Conservation (phyloP, 352 stramenopile species). For the Elongisporangium anandrum region DNA sequence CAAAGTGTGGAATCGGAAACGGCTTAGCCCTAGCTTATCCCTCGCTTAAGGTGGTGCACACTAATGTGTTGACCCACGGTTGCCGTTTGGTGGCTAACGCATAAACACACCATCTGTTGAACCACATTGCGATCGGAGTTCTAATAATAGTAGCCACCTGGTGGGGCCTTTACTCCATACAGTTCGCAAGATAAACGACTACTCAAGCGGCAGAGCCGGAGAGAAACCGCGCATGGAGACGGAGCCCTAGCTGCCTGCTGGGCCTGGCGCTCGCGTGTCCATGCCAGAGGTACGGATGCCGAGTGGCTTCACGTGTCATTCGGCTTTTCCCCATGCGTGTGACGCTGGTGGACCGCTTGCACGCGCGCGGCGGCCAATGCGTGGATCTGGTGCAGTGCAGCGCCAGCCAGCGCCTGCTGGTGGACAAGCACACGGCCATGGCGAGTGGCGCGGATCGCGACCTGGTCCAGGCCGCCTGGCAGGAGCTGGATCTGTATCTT, state of each 20-base stretch:
- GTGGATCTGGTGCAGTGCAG: slow-evolving; percentile 53
- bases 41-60: no score
- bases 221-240: neutral
- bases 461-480: slow-evolving; percentile 31
- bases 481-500: slow-evolving; percentile 66
- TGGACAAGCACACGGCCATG: slow-evolving; percentile 65
- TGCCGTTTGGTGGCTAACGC: no score
- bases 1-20: no score
- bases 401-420: slow-evolving; percentile 14
- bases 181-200: neutral
- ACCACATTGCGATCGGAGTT: no score
- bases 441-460: slow-evolving; percentile 14
- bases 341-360: neutral
- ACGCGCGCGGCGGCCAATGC: slow-evolving; percentile 22
- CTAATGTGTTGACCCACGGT: no score
- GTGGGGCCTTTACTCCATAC: no score
- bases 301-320: neutral
- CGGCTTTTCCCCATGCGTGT: neutral
- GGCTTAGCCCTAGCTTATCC: no score
- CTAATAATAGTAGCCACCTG: no score
- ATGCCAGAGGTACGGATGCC: neutral
- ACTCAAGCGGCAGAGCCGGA: neutral
- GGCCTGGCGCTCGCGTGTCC: neutral
- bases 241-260: neutral
- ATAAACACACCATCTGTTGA: no score